A percentile compares a stretch with the other conserved stretches of the same genome.
Conservation (phyloP, 2,329 filamentous ascomycete genomes). For the Alternaria postmessia region DNA sequence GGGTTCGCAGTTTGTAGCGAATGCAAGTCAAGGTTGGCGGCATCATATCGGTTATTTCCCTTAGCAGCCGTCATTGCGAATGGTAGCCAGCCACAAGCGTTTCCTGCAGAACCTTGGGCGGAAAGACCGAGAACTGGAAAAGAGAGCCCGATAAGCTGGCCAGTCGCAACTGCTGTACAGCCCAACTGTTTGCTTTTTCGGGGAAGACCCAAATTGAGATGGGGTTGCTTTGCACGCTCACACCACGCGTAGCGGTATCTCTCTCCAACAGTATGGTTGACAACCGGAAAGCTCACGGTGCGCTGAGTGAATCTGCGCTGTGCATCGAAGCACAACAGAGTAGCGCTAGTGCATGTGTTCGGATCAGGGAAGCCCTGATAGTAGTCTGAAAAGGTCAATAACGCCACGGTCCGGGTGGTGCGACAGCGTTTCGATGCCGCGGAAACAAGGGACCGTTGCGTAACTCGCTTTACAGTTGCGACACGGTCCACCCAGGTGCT, state of each 20-base stretch:
- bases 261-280: slow-evolving; percentile 21
- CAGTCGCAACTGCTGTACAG: slow-evolving; percentile 15
- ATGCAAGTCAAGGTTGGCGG: slow-evolving; percentile 5
- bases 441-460: slow-evolving; percentile 35
- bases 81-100: slow-evolving; percentile 14
- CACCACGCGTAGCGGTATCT: slow-evolving; percentile 40
- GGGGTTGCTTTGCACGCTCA: slow-evolving; percentile 24
- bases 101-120: slow-evolving; percentile 8
- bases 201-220: slow-evolving; percentile 7
- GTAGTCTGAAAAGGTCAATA: slow-evolving; percentile 34
- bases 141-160: slow-evolving; percentile 21
- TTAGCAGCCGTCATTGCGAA: slow-evolving; percentile 11
- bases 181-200: slow-evolving; percentile 20
- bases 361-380: slow-evolving; percentile 21
- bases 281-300: slow-evolving; percentile 10
- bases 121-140: slow-evolving; percentile 13
- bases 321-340: slow-evolving; percentile 11
- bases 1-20: background rate
- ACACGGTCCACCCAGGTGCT: slow-evolving; percentile 31
- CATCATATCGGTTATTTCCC: slow-evolving; percentile 12
- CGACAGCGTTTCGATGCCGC: slow-evolving; percentile 28
- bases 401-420: slow-evolving; percentile 40
- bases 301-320: slow-evolving; percentile 4
- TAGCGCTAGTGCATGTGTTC: slow-evolving; percentile 14
- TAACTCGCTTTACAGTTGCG: slow-evolving; percentile 32